Evolutionary conservation across 1,139 yeast species (phyloP).

Genomic region (Magnusiomyces magnusii): DNA sequence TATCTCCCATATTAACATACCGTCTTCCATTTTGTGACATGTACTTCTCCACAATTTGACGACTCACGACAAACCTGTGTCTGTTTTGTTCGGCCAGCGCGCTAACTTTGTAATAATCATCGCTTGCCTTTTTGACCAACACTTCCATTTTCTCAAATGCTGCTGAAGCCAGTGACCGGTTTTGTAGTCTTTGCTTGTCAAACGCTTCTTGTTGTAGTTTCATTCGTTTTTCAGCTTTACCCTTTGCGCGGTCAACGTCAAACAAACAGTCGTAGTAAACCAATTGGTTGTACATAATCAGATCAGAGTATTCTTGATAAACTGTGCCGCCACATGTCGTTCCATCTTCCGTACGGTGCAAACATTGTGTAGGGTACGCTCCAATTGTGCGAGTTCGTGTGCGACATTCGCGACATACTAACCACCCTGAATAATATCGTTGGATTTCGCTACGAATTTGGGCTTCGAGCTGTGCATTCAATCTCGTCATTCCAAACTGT

Average conservation of each 20-base stretch:
- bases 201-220: constrained; percentile 6
- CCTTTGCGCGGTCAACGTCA: constrained; percentile 73
- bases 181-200: constrained; percentile 5
- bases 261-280: constrained; percentile 71
- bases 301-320: constrained; percentile 70
- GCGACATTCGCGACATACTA: constrained; percentile 85
- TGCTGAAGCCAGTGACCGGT: constrained; percentile 34
- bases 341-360: constrained; percentile 56
- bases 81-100: constrained; percentile 81
- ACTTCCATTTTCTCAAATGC: constrained; percentile 21
- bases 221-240: constrained; percentile 24
- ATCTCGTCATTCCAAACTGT: constrained; percentile 44
- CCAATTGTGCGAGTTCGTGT: constrained; percentile 75
- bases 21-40: constrained; percentile 81
- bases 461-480: constrained; percentile 67
- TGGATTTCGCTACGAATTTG: constrained; percentile 64
- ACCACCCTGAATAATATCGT: constrained; percentile 77
- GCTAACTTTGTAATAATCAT: constrained; percentile 30
- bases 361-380: constrained; percentile 83
- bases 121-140: constrained; percentile 19
- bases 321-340: constrained; percentile 74
- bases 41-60: constrained; percentile 65
- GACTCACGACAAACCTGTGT: constrained; percentile 48
- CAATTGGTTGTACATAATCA: constrained; percentile 78
- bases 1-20: constrained; percentile 77